These are phyloP conservation scores for Craterostigma plantagineum DNA, from an alignment of 257 asterid species.

Conservation along the genomic window DNA sequence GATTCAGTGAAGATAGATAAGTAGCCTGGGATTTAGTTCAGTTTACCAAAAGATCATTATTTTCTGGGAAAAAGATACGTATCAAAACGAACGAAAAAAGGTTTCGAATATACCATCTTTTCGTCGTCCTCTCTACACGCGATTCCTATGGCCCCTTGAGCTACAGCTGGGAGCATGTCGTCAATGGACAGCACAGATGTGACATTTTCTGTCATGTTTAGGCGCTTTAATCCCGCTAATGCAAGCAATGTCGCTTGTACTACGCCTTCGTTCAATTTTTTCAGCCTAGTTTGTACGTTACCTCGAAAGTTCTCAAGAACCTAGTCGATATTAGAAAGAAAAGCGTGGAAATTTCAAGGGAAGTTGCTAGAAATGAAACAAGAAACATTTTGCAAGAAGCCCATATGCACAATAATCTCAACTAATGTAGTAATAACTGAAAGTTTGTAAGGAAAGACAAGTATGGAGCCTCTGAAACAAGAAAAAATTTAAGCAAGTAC, in stretches of 20 bases:
- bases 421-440: not conserved
- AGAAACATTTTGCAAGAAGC: not conserved
- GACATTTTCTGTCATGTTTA: constrained; percentile 68
- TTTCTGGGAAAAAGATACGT: too few relatives aligned
- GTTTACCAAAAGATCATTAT: not conserved
- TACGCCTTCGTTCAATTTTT: constrained; percentile 73
- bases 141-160: constrained; percentile 95
- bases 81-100: not conserved
- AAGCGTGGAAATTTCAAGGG: too few relatives aligned
- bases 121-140: constrained; percentile 78
- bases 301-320: constrained; percentile 91
- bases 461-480: too few relatives aligned
- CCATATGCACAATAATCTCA: constrained; percentile 1
- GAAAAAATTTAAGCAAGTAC: too few relatives aligned
- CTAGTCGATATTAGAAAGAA: too few relatives aligned
- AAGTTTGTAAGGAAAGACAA: not conserved
- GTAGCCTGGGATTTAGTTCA: constrained; percentile 40
- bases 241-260: constrained; percentile 91
- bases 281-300: constrained; percentile 83
- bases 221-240: constrained; percentile 82
- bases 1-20: constrained; percentile 66
- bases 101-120: constrained; percentile 39
- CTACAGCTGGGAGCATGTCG: constrained; percentile 99
- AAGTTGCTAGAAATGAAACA: too few relatives aligned
- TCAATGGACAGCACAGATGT: constrained; percentile 62